phyloP scores from a whole-genome alignment of 2,329 filamentous ascomycete genomes.

The Pseudogymnoascus destructans region DNA sequence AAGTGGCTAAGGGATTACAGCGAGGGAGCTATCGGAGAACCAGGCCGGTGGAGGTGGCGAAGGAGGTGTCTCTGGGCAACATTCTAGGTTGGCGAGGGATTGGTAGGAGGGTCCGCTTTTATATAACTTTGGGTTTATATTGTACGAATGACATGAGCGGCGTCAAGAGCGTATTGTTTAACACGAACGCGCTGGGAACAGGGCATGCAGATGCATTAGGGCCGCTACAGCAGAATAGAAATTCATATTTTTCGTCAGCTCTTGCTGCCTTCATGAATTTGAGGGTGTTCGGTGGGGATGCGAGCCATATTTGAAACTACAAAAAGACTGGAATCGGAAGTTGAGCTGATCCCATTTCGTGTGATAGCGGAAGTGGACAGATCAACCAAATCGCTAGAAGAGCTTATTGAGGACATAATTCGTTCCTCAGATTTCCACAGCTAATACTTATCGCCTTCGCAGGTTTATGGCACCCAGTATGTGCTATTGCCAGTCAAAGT shows the following conservation, averaged over 20 bases:
- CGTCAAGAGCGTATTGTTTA: constrained; percentile 2
- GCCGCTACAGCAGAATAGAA: neutral
- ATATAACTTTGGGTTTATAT: neutral
- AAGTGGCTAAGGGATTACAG: neutral
- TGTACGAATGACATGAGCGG: constrained; percentile 7
- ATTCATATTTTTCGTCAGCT: neutral
- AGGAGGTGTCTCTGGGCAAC: neutral
- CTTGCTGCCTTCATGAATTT: too few relatives aligned
- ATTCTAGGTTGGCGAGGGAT: neutral
- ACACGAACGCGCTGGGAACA: neutral
- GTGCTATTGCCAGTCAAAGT: too few relatives aligned
- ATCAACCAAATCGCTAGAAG: neutral
- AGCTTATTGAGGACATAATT: neutral
- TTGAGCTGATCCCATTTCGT: neutral
- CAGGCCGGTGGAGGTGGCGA: neutral
- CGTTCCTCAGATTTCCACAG: neutral
- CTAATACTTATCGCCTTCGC: neutral
- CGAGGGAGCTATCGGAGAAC: neutral
- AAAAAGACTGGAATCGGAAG: neutral
- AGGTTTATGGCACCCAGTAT: too few relatives aligned
- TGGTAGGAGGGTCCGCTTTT: neutral
- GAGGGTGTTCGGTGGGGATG: neutral
- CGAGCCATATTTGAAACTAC: neutral
- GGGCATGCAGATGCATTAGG: neutral
- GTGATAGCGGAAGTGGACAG: neutral